Evolutionary conservation across 345 rosid genomes (phyloP).

Genomic region (Chamaenerion angustifolium): DNA sequence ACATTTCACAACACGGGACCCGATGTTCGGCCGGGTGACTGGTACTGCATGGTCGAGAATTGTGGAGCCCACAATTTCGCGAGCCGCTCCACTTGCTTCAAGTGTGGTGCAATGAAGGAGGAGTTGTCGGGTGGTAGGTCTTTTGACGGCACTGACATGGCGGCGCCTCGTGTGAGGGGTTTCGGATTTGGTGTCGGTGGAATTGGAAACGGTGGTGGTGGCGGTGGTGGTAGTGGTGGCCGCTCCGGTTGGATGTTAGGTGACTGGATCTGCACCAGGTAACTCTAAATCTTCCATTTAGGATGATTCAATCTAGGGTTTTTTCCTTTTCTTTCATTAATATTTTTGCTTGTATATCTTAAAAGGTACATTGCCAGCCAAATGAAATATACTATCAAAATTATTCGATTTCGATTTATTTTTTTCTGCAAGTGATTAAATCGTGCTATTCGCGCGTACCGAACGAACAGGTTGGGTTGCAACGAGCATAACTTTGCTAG

Average conservation of each 20-base stretch:
- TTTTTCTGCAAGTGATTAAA: no score
- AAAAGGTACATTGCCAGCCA: no score
- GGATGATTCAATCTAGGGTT: no score
- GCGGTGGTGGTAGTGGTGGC: no score
- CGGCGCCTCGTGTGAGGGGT: slow-evolving; percentile 34
- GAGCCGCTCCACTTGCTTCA: slow-evolving; percentile 85
- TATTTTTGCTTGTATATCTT: no score
- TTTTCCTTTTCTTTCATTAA: no score
- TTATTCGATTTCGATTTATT: no score
- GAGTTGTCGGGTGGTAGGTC: slow-evolving; percentile 22
- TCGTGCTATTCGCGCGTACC: no score
- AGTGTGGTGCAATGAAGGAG: slow-evolving; percentile 71
- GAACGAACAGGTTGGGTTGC: slow-evolving; percentile 53
- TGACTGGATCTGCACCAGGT: slow-evolving; percentile 92
- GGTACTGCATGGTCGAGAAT: slow-evolving; percentile 77
- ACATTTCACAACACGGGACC: slow-evolving; percentile 57
- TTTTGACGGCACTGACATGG: slow-evolving; percentile 21
- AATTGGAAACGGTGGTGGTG: slow-evolving; percentile 10
- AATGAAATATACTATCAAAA: no score
- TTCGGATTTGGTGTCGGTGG: slow-evolving; percentile 7
- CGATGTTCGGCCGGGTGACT: slow-evolving; percentile 89
- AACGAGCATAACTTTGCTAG: slow-evolving; percentile 91
- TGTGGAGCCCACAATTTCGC: slow-evolving; percentile 94
- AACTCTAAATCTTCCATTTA: no score
- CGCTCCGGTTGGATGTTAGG: slow-evolving; percentile 87